Evolutionary conservation across 179 eudicot genomes (phyloP).

Genomic region (Pouteria campechiana): DNA sequence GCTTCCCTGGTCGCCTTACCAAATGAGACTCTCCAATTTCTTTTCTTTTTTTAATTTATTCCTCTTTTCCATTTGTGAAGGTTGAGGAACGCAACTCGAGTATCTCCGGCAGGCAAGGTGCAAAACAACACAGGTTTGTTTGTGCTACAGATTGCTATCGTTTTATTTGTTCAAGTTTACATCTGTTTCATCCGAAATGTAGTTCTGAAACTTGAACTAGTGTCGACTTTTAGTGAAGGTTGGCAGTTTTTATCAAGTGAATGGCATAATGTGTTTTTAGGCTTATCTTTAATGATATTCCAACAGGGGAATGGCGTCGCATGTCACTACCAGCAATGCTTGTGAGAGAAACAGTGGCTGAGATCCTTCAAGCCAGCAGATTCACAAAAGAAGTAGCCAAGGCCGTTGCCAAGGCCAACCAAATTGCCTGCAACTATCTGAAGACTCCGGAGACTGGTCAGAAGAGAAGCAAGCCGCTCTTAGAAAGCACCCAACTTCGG

Average conservation of each 20-base stretch:
- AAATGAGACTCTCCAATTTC: no score
- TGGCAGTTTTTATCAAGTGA: neutral
- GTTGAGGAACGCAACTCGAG: no score
- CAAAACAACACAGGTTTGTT: no score
- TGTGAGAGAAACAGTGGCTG: constrained; percentile 70
- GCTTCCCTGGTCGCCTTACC: constrained; percentile 3
- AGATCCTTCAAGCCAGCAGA: constrained; percentile 61
- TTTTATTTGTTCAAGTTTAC: no score
- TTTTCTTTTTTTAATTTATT: no score
- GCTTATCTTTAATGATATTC: neutral
- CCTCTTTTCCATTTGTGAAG: no score
- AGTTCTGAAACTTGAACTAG: no score
- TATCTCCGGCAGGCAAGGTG: no score
- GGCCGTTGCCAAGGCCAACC: constrained; percentile 11
- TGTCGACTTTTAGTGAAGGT: no score
- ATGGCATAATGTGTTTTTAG: neutral
- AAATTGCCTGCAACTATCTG: constrained; percentile 31
- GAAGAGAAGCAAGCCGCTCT: constrained; percentile 23
- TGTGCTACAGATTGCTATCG: no score
- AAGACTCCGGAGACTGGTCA: constrained; percentile 49
- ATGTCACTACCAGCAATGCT: constrained; percentile 92
- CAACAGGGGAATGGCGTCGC: constrained; percentile 68
- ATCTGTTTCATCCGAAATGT: no score
- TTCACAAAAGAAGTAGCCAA: constrained; percentile 43
- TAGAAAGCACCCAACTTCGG: constrained; percentile 37